A percentile compares a stretch with the other conserved stretches of the same genome.
phyloP scores from a whole-genome alignment of 164 flowering plant species.

The Brasenia schreberi region DNA sequence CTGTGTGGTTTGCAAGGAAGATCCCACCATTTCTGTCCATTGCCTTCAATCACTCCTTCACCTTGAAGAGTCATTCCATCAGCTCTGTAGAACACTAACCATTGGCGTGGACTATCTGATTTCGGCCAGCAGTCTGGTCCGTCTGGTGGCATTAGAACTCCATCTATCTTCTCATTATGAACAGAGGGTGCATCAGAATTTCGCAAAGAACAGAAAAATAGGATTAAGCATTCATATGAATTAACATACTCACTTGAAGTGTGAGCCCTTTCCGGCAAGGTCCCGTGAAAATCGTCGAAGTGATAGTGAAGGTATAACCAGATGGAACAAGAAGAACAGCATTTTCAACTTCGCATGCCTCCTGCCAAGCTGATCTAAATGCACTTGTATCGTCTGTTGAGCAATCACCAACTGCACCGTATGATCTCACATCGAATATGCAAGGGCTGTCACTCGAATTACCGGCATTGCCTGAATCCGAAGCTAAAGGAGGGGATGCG shows the following conservation, averaged over 20 bases:
- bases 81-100: slow-evolving; percentile 75
- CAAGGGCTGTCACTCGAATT: slow-evolving; percentile 19
- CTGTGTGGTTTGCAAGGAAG: slow-evolving; percentile 97
- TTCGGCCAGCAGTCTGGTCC: slow-evolving; percentile 92
- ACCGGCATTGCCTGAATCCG: slow-evolving; percentile 18
- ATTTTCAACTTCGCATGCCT: slow-evolving; percentile 64
- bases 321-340: slow-evolving; percentile 51
- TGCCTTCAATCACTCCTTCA: slow-evolving; percentile 78
- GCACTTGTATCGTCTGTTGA: slow-evolving; percentile 70
- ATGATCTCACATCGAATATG: slow-evolving; percentile 54
- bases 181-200: background rate
- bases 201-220: background rate
- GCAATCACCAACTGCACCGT: slow-evolving; percentile 86
- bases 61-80: slow-evolving; percentile 65
- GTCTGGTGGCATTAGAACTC: slow-evolving; percentile 70
- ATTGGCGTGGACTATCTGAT: slow-evolving; percentile 60
- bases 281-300: slow-evolving; percentile 80
- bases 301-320: slow-evolving; percentile 38
- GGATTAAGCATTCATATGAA: background rate
- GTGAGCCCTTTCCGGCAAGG: slow-evolving; percentile 82
- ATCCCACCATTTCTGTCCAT: slow-evolving; percentile 92
- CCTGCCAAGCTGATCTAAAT: slow-evolving; percentile 76
- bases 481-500: slow-evolving; percentile 1
- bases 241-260: slow-evolving; percentile 42
- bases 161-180: slow-evolving; percentile 46